These are phyloP conservation scores for Alternaria panax DNA, from an alignment of 2,329 filamentous ascomycete genomes.

Conservation along the genomic window DNA sequence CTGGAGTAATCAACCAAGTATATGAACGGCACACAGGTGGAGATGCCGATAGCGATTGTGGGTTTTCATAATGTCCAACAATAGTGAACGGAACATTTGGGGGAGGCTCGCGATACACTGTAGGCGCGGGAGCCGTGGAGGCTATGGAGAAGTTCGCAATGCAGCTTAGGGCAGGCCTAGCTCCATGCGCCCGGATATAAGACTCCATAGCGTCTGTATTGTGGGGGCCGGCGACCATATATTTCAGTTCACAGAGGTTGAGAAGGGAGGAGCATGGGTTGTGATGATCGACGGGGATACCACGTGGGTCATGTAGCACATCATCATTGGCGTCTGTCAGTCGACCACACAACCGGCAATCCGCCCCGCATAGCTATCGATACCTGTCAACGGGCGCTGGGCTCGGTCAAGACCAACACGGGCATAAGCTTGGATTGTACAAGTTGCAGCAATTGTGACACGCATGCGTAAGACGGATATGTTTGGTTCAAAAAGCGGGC, in stretches of 20 bases:
- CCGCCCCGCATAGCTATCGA: slow-evolving; percentile 20
- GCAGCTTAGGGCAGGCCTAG: slow-evolving; percentile 24
- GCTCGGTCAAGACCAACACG: neutral
- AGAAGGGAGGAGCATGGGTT: slow-evolving; percentile 13
- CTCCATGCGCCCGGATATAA: slow-evolving; percentile 32
- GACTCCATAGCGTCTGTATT: slow-evolving; percentile 19
- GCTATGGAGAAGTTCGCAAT: slow-evolving; percentile 18
- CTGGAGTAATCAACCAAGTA: slow-evolving; percentile 1
- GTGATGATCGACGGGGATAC: slow-evolving; percentile 18
- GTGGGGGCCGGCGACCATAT: slow-evolving; percentile 24
- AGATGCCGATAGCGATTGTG: neutral
- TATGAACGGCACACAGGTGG: neutral
- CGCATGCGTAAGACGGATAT: slow-evolving; percentile 20
- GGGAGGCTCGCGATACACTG: slow-evolving; percentile 32
- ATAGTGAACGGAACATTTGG: slow-evolving; percentile 16
- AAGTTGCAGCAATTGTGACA: slow-evolving; percentile 22
- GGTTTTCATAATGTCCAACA: slow-evolving; percentile 3
- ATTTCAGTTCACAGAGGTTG: slow-evolving; percentile 23
- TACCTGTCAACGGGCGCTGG: slow-evolving; percentile 12
- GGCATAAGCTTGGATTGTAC: slow-evolving; percentile 6
- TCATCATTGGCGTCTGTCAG: slow-evolving; percentile 30
- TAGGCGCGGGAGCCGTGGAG: slow-evolving; percentile 31
- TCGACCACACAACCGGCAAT: slow-evolving; percentile 6
- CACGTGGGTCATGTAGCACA: slow-evolving; percentile 34
- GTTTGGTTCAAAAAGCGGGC: slow-evolving; percentile 12